These are phyloP conservation scores for Psilocybe subaeruginosa DNA, from an alignment of 768 basidiomycete species.

Conservation along the genomic window DNA sequence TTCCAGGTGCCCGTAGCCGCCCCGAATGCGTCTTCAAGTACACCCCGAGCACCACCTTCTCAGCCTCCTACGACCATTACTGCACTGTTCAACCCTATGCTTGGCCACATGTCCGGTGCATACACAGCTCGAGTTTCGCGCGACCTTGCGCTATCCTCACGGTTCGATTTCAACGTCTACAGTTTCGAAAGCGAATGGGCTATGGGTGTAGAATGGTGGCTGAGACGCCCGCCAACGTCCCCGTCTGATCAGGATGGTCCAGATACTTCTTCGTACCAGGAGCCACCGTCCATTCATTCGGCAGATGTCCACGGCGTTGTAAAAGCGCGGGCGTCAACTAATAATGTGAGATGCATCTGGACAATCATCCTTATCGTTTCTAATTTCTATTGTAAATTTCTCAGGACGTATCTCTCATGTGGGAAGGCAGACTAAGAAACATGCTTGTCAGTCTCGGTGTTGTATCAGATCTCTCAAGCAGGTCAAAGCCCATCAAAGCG, in stretches of 20 bases:
- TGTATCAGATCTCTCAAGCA: conserved; percentile 85
- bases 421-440: conserved; percentile 91
- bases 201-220: conserved; percentile 96
- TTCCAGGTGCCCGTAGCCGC: conserved; percentile 47
- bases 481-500: conserved; percentile 85
- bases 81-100: conserved; percentile 93
- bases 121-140: conserved; percentile 88
- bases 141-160: conserved; percentile 84
- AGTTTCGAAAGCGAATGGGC: conserved; percentile 97
- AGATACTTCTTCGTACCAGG: conserved; percentile 9
- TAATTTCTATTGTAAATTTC: background rate
- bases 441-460: conserved; percentile 90
- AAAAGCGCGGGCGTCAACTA: conserved; percentile 89
- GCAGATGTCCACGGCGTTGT: conserved; percentile 76
- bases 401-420: conserved; percentile 88
- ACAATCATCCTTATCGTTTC: background rate
- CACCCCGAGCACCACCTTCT: conserved; percentile 42
- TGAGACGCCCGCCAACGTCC: conserved; percentile 56
- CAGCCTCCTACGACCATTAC: conserved; percentile 96
- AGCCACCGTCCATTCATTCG: conserved; percentile 15
- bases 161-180: conserved; percentile 96
- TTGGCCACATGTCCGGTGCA: conserved; percentile 90
- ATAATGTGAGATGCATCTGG: conserved; percentile 60
- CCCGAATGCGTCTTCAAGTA: conserved; percentile 36
- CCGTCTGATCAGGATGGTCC: conserved; percentile 23